phyloP scores from a whole-genome alignment of 495 filamentous ascomycete genomes.

The Viridothelium virens region DNA sequence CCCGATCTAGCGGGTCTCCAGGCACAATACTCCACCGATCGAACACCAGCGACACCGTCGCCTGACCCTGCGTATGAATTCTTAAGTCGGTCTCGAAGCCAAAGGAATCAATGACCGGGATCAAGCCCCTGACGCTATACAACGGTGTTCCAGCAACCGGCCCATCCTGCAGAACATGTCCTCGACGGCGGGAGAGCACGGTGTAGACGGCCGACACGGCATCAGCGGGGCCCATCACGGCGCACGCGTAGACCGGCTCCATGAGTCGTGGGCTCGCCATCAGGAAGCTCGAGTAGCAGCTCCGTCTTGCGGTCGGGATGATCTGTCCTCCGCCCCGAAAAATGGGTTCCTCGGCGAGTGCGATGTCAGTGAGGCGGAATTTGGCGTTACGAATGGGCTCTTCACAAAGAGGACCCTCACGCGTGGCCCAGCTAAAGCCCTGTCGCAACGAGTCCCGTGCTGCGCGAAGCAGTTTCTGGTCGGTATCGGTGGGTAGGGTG shows the following conservation, averaged over 20 bases:
- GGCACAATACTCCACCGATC: slow-evolving; percentile 93
- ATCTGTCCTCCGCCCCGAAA: slow-evolving; percentile 94
- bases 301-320: slow-evolving; percentile 85
- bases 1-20: slow-evolving; percentile 86
- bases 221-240: slow-evolving; percentile 88
- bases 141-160: slow-evolving; percentile 91
- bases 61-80: slow-evolving; percentile 91
- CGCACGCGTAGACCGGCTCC: slow-evolving; percentile 88
- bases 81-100: slow-evolving; percentile 95
- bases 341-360: slow-evolving; percentile 80
- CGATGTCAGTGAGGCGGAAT: slow-evolving; percentile 86
- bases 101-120: slow-evolving; percentile 94
- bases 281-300: slow-evolving; percentile 88
- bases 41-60: slow-evolving; percentile 84
- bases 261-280: slow-evolving; percentile 95
- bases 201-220: slow-evolving; percentile 84
- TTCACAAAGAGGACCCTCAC: slow-evolving; percentile 96
- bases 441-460: slow-evolving; percentile 88
- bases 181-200: slow-evolving; percentile 75
- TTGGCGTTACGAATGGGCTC: slow-evolving; percentile 97
- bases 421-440: slow-evolving; percentile 90
- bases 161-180: slow-evolving; percentile 86
- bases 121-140: slow-evolving; percentile 79
- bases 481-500: slow-evolving; percentile 80
- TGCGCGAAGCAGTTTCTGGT: slow-evolving; percentile 79